Percentiles rank a stretch among this genome's conserved stretches.
Evolutionary conservation across 164 flowering plant species (phyloP).

Genomic region (Berberis thunbergii): DNA sequence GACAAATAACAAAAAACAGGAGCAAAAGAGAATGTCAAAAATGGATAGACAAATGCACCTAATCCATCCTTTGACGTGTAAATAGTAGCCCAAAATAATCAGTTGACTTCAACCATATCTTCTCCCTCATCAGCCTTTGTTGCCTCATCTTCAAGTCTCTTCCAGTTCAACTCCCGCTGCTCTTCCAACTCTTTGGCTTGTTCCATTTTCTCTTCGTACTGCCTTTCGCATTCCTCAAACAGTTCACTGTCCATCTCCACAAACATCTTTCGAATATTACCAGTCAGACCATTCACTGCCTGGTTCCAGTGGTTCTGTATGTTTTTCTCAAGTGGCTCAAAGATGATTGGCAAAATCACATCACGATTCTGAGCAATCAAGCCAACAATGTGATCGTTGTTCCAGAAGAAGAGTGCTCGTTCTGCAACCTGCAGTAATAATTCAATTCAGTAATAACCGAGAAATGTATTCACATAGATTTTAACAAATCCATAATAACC

Average conservation of each 20-base stretch:
- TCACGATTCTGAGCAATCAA: slow-evolving; percentile 31
- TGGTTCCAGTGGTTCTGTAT: slow-evolving; percentile 35
- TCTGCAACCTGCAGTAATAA: slow-evolving; percentile 28
- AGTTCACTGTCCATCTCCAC: slow-evolving; percentile 36
- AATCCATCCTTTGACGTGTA: slow-evolving; percentile 3
- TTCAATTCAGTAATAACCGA: not conserved
- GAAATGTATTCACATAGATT: not conserved
- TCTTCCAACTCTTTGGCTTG: slow-evolving; percentile 27
- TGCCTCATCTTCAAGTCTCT: slow-evolving; percentile 27
- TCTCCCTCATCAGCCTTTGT: slow-evolving; percentile 16
- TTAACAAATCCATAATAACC: not conserved
- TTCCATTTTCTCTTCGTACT: slow-evolving; percentile 23
- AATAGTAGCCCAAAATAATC: not conserved
- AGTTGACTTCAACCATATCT: slow-evolving; percentile 12
- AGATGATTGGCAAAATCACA: slow-evolving; percentile 30
- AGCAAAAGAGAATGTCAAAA: not conserved
- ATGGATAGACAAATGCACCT: not conserved
- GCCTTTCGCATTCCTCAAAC: slow-evolving; percentile 34
- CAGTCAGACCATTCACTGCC: slow-evolving; percentile 35
- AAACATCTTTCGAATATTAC: slow-evolving; percentile 33
- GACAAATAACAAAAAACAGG: not conserved
- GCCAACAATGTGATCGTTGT: slow-evolving; percentile 36
- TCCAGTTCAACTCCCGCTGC: slow-evolving; percentile 29
- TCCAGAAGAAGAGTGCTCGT: slow-evolving; percentile 37
- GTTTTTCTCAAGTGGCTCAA: slow-evolving; percentile 33